Base-by-base conservation (phyloP, 2,329 filamentous ascomycete species). In the Ceratocystis alfenasii region DNA sequence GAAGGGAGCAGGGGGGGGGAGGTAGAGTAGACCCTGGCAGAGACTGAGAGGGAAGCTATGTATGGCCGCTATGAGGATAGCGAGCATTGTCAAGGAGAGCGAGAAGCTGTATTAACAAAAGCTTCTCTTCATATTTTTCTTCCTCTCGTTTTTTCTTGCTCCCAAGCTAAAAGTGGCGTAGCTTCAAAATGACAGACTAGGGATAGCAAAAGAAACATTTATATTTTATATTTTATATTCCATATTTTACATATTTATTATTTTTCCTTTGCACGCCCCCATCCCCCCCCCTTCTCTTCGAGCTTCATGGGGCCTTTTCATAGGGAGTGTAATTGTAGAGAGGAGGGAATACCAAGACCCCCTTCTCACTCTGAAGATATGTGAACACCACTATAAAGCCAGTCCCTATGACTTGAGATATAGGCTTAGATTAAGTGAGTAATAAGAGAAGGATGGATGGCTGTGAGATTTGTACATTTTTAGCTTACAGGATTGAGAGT, bases 151-250 rank as follows among this genome's bases (percentile, higher is more conserved):
- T 30, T 28, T 25, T 59, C 17, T 36, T 36, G n/a, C n/a, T n/a
- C 6, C 25, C 20, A 17, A 5, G 25, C 28, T 59, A 17, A 59
- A 30, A 59, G 55, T 59, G 55, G 55, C 30, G 55, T 30, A 59
- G 55, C 55, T 36, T 36, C 2, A 59, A 57, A 59, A 59, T 59
- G 55, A 36, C 55, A 33, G 28, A 59, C 55, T 36, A 59, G 55
- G 55, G 33, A 59, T 8, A 59, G 12, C 8, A 59, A 36, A 15
- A 59, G 55, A 59, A 59, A 59, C 55, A 59, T 25, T 20, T 20
- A 8, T 22, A 20, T 20, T n/a, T 22, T 50, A 3, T 50, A 50
- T 33, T 28, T 28, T 28, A 28, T 28, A 5, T 22, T 50, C 6
- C 20, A 22, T 20, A 50, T 50, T 50, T 7, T 7, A 20, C 48